Conservation (phyloP, 106 monocot genomes). For the Xerophyta viscosa region DNA sequence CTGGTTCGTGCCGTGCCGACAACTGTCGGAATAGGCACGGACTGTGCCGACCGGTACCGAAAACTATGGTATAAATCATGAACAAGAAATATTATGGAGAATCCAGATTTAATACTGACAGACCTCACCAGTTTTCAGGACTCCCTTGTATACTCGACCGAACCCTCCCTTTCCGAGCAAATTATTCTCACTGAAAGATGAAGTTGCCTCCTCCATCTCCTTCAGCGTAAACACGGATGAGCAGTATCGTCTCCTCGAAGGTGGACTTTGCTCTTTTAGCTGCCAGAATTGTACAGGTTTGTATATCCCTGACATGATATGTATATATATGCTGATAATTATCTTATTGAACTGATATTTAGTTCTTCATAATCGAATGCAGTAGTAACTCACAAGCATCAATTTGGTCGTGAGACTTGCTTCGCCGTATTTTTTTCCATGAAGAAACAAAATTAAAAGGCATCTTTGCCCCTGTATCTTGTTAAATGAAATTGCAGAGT, state of each 20-base stretch:
- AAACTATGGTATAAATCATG: too few species aligned
- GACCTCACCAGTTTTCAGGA: slow-evolving; percentile 58
- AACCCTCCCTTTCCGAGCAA: slow-evolving; percentile 89
- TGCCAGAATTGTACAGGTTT: slow-evolving; percentile 71
- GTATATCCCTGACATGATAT: slow-evolving; percentile 67
- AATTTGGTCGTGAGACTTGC: slow-evolving; percentile 58
- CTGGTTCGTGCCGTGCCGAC: too few species aligned
- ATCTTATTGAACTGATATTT: too few species aligned
- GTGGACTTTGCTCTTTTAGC: slow-evolving; percentile 29
- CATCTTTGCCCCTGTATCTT: too few species aligned
- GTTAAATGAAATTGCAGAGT: too few species aligned
- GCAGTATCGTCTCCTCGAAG: slow-evolving; percentile 35
- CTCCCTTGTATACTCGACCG: slow-evolving; percentile 75
- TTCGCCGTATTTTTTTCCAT: slow-evolving; percentile 77
- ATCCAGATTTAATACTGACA: slow-evolving; percentile 4
- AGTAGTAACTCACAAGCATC: slow-evolving; percentile 77
- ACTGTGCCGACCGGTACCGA: too few species aligned
- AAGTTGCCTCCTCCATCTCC: slow-evolving; percentile 89
- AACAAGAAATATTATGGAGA: too few species aligned
- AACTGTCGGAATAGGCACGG: too few species aligned
- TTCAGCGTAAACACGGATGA: slow-evolving; percentile 63
- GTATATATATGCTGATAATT: too few species aligned
- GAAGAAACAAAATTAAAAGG: slow-evolving; percentile 69
- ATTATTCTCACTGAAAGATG: slow-evolving; percentile 56
- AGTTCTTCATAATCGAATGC: too few species aligned